Evolutionary conservation across 495 filamentous ascomycete species (phyloP).

Genomic region (Mytilinidion resinicola): DNA sequence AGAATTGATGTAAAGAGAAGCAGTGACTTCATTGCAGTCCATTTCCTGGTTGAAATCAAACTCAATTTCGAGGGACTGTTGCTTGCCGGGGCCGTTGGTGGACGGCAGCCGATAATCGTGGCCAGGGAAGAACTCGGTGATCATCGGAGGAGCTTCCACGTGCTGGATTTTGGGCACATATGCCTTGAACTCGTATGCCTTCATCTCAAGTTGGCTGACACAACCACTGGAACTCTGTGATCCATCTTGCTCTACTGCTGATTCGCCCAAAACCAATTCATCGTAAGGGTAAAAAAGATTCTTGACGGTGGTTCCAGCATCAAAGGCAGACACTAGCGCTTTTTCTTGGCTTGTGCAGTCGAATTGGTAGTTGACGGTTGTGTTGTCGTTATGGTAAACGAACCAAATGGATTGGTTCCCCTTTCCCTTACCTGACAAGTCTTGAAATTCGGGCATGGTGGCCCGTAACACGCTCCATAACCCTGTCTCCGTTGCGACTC

Average conservation of each 20-base stretch:
- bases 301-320: constrained; percentile 50
- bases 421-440: constrained; percentile 39
- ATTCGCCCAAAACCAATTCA: constrained; percentile 43
- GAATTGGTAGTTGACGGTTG: constrained; percentile 52
- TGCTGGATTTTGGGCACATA: constrained; percentile 53
- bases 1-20: constrained; percentile 50
- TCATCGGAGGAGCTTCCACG: constrained; percentile 52
- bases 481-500: constrained; percentile 54
- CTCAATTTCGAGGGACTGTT: constrained; percentile 45
- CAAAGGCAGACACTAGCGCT: constrained; percentile 56
- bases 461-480: constrained; percentile 61
- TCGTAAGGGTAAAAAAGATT: constrained; percentile 65
- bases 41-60: constrained; percentile 58
- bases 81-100: constrained; percentile 38
- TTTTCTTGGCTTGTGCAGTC: constrained; percentile 46
- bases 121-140: constrained; percentile 59
- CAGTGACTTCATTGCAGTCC: constrained; percentile 53
- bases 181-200: constrained; percentile 56
- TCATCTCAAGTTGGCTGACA: constrained; percentile 46
- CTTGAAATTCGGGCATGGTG: constrained; percentile 46
- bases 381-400: constrained; percentile 58
- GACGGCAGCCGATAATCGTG: constrained; percentile 58
- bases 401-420: constrained; percentile 59
- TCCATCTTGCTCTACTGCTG: constrained; percentile 39
- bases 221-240: constrained; percentile 52